phyloP scores from a whole-genome alignment of 2,329 filamentous ascomycete species.

The Cryphonectria parasitica region DNA sequence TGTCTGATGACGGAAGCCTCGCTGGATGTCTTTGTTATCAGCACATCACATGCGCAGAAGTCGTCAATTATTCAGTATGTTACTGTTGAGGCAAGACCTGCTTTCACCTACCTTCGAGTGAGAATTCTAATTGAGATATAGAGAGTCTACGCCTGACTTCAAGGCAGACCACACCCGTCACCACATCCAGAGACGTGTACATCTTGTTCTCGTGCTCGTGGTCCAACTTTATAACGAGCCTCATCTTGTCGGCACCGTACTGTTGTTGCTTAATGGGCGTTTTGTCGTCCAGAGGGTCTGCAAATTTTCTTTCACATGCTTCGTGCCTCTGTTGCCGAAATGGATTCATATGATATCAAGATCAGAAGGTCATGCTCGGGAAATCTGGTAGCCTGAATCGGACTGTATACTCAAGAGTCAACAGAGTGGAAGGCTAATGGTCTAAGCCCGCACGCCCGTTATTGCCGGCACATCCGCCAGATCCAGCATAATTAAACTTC shows the following conservation, averaged over 20 bases:
- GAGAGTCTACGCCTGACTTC: not conserved
- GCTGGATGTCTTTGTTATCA: not conserved
- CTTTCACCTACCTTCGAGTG: constrained; percentile 4
- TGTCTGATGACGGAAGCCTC: not conserved
- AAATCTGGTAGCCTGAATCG: not conserved
- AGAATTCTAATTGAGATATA: constrained; percentile 2
- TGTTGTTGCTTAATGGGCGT: not conserved
- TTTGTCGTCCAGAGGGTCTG: not conserved
- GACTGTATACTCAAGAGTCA: not conserved
- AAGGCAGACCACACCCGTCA: constrained; percentile 8
- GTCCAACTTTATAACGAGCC: not conserved
- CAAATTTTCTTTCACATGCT: not conserved
- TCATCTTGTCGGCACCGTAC: not conserved
- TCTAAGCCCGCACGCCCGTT: not conserved
- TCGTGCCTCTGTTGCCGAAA: not conserved
- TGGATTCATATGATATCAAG: not conserved
- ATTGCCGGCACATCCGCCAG: not conserved
- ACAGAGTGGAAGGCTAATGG: not conserved
- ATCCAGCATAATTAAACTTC: too few species aligned
- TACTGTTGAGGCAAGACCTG: not conserved
- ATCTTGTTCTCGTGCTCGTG: not conserved
- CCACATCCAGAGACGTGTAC: constrained; percentile 1
- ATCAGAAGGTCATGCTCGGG: not conserved
- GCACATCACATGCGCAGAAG: not conserved
- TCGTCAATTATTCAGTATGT: too few species aligned